These are phyloP conservation scores for Fragaria iinumae DNA, from an alignment of 306 rosid species.

Conservation along the genomic window DNA sequence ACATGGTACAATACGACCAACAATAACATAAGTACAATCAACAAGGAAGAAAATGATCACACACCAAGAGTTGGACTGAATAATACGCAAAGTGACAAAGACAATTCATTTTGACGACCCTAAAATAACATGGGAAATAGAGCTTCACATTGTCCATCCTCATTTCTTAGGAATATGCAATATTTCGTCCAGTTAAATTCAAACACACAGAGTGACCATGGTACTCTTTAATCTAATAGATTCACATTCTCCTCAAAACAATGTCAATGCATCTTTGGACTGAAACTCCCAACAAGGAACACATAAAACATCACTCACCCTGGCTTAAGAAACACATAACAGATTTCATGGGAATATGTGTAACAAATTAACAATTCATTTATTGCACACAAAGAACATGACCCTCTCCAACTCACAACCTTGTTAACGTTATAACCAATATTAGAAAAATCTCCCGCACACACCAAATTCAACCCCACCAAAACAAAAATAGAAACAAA, in stretches of 20 bases:
- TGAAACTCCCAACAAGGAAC: not conserved
- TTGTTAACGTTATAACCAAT: not conserved
- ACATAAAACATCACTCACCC: not conserved
- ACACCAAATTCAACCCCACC: conserved; percentile 7
- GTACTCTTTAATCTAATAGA: not conserved
- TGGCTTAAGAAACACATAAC: not conserved
- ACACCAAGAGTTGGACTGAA: not conserved
- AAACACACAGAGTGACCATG: not conserved
- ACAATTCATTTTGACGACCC: not conserved
- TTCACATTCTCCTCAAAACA: not conserved
- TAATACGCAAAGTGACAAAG: not conserved
- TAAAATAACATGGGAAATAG: not conserved
- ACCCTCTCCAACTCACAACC: conserved; percentile 6
- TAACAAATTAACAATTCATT: not conserved
- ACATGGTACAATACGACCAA: not conserved
- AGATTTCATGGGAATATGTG: not conserved
- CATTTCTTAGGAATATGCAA: not conserved
- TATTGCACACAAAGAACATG: not conserved
- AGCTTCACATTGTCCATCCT: not conserved
- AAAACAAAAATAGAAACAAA: not conserved
- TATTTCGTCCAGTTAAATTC: not conserved
- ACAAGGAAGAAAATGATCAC: not conserved
- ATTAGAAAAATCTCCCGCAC: not conserved
- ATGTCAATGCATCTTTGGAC: not conserved
- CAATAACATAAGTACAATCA: not conserved